Evolutionary conservation across 805 yeast species (phyloP).

Genomic region (Wickerhamiella dianesei): DNA sequence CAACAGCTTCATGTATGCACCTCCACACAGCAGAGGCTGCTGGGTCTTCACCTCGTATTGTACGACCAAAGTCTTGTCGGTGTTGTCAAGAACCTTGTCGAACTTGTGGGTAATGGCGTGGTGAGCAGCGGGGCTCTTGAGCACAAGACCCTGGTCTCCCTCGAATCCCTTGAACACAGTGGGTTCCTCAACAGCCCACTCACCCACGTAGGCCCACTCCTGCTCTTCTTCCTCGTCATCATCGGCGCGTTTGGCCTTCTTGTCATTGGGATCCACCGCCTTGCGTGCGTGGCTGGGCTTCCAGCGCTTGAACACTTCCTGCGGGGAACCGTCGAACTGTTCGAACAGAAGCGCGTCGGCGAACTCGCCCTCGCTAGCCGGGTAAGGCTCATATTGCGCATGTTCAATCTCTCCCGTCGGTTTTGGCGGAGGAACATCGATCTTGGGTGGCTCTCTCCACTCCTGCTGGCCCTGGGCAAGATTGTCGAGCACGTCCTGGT

Average conservation of each 20-base stretch:
- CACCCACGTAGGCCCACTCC: slow-evolving; percentile 50
- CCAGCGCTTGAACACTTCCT: slow-evolving; percentile 32
- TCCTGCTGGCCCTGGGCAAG: neutral
- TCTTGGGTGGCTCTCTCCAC: slow-evolving; percentile 4
- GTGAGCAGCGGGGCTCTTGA: slow-evolving; percentile 61
- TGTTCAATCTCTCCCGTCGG: slow-evolving; percentile 17
- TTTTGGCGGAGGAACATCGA: slow-evolving; percentile 12
- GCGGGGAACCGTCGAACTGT: slow-evolving; percentile 28
- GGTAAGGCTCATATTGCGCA: slow-evolving; percentile 19
- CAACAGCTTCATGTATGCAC: slow-evolving; percentile 73
- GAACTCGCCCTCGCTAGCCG: slow-evolving; percentile 14
- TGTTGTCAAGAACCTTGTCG: slow-evolving; percentile 44
- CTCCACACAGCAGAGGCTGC: slow-evolving; percentile 70
- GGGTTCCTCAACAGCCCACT: slow-evolving; percentile 63
- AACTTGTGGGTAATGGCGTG: slow-evolving; percentile 66
- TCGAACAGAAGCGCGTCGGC: slow-evolving; percentile 17
- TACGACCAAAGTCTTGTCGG: slow-evolving; percentile 53
- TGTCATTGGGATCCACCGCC: slow-evolving; percentile 10
- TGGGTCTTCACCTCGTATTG: slow-evolving; percentile 86
- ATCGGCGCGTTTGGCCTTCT: neutral
- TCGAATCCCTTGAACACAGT: slow-evolving; percentile 42
- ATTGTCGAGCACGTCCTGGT: neutral
- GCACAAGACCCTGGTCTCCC: slow-evolving; percentile 64
- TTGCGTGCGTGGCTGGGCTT: slow-evolving; percentile 38
- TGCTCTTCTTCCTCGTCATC: slow-evolving; percentile 27